Evolutionary conservation across 768 basidiomycete species (phyloP).

Genomic region (Leccinum disarticulatum): DNA sequence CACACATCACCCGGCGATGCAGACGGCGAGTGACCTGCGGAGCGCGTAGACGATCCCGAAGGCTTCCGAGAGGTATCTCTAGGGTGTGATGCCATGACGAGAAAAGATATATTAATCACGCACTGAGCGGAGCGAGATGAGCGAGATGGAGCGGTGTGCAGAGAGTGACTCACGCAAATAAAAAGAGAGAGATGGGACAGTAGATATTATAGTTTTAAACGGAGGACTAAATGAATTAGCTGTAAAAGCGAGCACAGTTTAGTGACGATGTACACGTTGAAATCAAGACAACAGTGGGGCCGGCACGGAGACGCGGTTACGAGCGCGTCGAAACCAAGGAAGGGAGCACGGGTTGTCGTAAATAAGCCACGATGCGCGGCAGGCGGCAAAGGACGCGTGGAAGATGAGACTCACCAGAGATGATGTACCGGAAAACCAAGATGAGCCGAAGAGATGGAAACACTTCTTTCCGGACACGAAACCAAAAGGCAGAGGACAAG

Average conservation of each 20-base stretch:
- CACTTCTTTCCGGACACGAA: conserved; percentile 17
- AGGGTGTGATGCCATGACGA: conserved; percentile 34
- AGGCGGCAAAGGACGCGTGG: conserved; percentile 31
- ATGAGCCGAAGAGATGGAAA: conserved; percentile 16
- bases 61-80: conserved; percentile 60
- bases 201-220: conserved; percentile 36
- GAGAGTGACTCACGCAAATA: conserved; percentile 29
- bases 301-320: conserved; percentile 34
- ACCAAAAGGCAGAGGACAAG: conserved; percentile 27
- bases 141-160: conserved; percentile 9
- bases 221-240: conserved; percentile 37
- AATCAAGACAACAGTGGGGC: conserved; percentile 15
- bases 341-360: conserved; percentile 30
- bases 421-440: conserved; percentile 31
- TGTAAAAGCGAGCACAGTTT: conserved; percentile 25
- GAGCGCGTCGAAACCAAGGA: conserved; percentile 28
- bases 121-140: conserved; percentile 24
- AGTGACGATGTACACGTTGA: conserved; percentile 28
- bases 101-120: conserved; percentile 29
- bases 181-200: conserved; percentile 19
- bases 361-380: conserved; percentile 31
- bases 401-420: conserved; percentile 33
- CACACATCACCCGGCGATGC: conserved; percentile 59
- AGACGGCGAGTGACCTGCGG: conserved; percentile 60
- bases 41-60: conserved; percentile 67